These are phyloP conservation scores for Monilinia aucupariae DNA, from an alignment of 2,329 filamentous ascomycete species.

Conservation along the genomic window DNA sequence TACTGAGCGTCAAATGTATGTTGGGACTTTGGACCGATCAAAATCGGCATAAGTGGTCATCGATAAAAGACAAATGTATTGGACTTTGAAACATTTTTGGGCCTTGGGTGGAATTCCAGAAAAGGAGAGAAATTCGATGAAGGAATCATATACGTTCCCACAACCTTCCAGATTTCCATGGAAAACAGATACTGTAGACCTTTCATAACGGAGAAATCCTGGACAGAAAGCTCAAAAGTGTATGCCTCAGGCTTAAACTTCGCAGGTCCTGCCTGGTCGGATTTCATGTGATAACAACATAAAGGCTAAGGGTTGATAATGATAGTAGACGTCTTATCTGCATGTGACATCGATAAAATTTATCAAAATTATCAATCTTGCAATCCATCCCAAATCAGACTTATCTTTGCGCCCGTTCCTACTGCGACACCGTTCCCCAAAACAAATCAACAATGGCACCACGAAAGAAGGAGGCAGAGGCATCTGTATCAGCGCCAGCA, in stretches of 20 bases:
- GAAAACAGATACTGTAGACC: too few relatives aligned
- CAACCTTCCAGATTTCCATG: not conserved
- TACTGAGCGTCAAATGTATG: conserved; percentile 2
- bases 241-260: not conserved
- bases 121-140: not conserved
- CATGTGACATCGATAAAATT: conserved; percentile 13
- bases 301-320: not conserved
- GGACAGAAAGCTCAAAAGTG: not conserved
- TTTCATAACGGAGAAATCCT: not conserved
- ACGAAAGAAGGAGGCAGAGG: conserved; percentile 24
- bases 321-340: not conserved
- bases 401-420: conserved; percentile 15
- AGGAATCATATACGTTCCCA: not conserved
- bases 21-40: not conserved
- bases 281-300: too few relatives aligned
- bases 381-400: not conserved
- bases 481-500: conserved; percentile 17
- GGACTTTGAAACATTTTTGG: not conserved
- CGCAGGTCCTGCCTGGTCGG: too few relatives aligned
- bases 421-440: not conserved
- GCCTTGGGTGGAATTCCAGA: not conserved
- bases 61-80: conserved; percentile 1
- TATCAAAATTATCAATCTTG: conserved; percentile 14
- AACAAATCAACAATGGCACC: conserved; percentile 24
- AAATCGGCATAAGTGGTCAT: not conserved